Evolutionary conservation across 2,329 filamentous ascomycete genomes (phyloP).

Genomic region (Microdochium nivale): DNA sequence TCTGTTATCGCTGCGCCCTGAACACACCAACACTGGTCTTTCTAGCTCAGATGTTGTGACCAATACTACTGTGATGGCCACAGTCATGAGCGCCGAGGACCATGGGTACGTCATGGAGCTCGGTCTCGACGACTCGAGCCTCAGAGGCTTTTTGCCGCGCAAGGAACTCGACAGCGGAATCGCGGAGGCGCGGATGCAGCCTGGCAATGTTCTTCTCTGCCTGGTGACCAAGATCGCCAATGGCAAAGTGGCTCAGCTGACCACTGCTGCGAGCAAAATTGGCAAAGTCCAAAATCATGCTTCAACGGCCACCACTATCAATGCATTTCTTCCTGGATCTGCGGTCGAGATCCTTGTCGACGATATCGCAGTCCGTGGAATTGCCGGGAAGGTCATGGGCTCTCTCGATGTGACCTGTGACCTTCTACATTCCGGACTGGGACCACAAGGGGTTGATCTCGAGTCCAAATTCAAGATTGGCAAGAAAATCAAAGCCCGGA

Average conservation of each 20-base stretch:
- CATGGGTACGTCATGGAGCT: conserved; percentile 92
- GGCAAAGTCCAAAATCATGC: conserved; percentile 59
- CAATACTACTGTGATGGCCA: conserved; percentile 76
- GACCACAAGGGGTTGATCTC: conserved; percentile 59
- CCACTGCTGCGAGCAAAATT: conserved; percentile 61
- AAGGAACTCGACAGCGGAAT: conserved; percentile 66
- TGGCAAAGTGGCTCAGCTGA: conserved; percentile 81
- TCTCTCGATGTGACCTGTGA: conserved; percentile 87
- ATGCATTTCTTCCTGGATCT: conserved; percentile 86
- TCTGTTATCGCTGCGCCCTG: conserved; percentile 76
- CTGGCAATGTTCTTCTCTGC: conserved; percentile 79
- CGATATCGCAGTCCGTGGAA: conserved; percentile 63
- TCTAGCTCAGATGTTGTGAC: conserved; percentile 62
- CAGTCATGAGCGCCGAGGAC: conserved; percentile 87
- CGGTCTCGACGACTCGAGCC: conserved; percentile 57
- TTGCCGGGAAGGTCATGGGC: conserved; percentile 86
- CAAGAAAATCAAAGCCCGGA: conserved; percentile 73
- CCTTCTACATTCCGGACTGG: conserved; percentile 76
- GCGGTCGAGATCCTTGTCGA: conserved; percentile 77
- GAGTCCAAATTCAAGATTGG: conserved; percentile 74
- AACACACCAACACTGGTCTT: conserved; percentile 69
- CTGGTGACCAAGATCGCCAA: conserved; percentile 67
- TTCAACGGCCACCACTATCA: conserved; percentile 74
- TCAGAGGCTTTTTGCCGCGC: conserved; percentile 78
- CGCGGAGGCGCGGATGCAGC: conserved; percentile 61